Base-by-base conservation (phyloP, 202 grass and related monocot species). In the Schoenoplectus tabernaemontani region DNA sequence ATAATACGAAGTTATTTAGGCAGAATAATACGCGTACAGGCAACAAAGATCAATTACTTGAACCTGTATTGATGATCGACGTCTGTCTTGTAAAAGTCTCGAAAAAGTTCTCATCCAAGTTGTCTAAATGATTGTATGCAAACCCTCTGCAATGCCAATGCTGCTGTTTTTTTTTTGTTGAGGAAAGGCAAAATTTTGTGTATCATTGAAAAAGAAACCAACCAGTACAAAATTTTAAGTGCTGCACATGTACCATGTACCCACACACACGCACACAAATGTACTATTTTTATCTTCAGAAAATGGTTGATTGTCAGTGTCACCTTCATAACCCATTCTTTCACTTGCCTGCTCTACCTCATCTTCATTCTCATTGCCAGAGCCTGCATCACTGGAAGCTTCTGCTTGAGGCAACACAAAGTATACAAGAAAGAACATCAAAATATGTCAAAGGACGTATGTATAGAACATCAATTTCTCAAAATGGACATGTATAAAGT, bases 241-340 rank as follows among this genome's bases (percentile, higher is more conserved):
- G 4, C 24, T 61, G 23, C 11, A 11, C 24, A 30, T 61, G 58
- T 26, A 32, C 9, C 23, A 26, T 10, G 23, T 2, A 28, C 57
- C 24, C 3, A 61, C 24, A 61, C 24, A 61, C 23, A 61, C 24
- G 12, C 57, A 26, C 22, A 59, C 19, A 30, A 10, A 24, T 30
- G 0, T 60, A 64, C 38, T 79, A 41, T 15, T 79, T 60, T 47
- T 43, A 59, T 79, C 37, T 58, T 60, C 56, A 63, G 39, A 28
- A 41, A 33, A 28, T 79, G 5, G 2, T 10, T 63, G 58, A 43
- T 48, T 46, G 59, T 79, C 77, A 4, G 38, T 44, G 38, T 79
- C 77, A 46, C 77, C 77, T 43, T 79, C 77, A 64, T 79, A 79
- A 12, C 77, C 77, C 33, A 30, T 62, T 24, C 10, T 79, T 50